Conservation (phyloP, 2,329 filamentous ascomycete genomes). For the Anthostomella pinea region DNA sequence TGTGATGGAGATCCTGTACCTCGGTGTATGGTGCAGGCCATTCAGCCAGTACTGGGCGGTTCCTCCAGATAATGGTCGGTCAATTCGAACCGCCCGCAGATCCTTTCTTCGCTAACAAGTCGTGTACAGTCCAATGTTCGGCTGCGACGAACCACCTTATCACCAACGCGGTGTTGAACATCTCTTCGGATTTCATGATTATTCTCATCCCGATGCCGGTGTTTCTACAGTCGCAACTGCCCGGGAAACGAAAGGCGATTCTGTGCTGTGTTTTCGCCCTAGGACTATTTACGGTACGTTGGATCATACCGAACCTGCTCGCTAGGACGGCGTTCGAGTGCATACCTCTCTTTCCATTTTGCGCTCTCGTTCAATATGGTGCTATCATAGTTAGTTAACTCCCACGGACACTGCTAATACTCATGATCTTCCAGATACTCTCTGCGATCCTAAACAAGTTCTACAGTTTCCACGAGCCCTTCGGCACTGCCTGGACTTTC, state of each 20-base stretch:
- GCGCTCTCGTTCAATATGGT: too few relatives aligned
- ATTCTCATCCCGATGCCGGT: slow-evolving; percentile 55
- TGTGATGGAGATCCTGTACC: slow-evolving; percentile 48
- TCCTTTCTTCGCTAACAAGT: slow-evolving; percentile 3
- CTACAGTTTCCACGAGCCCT: slow-evolving; percentile 41
- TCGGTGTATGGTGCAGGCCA: slow-evolving; percentile 54
- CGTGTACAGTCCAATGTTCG: slow-evolving; percentile 49
- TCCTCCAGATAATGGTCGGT: slow-evolving; percentile 46
- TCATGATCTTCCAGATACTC: slow-evolving; percentile 38
- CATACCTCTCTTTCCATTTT: too few relatives aligned
- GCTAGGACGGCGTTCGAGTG: too few relatives aligned
- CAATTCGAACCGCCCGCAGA: too few relatives aligned
- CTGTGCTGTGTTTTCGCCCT: slow-evolving; percentile 46
- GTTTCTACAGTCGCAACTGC: slow-evolving; percentile 48
- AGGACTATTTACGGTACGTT: slow-evolving; percentile 45
- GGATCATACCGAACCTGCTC: too few relatives aligned
- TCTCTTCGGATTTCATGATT: slow-evolving; percentile 59
- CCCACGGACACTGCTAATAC: neutral
- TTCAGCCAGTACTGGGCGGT: slow-evolving; percentile 58
- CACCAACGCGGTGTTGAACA: slow-evolving; percentile 57
- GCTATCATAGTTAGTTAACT: too few relatives aligned
- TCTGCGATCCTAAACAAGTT: slow-evolving; percentile 48
- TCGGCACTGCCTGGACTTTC: slow-evolving; percentile 38
- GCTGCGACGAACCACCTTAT: slow-evolving; percentile 56
- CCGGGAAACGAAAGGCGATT: slow-evolving; percentile 50